Evolutionary conservation across 2,329 filamentous ascomycete genomes (phyloP), one percentile per base, ranked within the genome.

Genomic region (Diplodia scrobiculata): DNA sequence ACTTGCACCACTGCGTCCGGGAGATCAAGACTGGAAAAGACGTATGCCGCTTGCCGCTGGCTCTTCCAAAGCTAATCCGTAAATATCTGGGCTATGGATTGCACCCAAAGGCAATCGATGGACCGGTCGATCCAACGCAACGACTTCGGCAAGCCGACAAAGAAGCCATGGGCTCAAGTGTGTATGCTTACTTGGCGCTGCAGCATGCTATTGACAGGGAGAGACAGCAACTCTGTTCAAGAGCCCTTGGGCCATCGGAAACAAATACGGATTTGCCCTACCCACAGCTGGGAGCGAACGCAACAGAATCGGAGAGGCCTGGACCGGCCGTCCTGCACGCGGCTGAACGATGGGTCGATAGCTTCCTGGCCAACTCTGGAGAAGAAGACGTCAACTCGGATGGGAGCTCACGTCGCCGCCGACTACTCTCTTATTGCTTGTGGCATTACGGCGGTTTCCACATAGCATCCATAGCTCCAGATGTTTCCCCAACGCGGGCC

Each of bases 141-240:
- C 36, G 38, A n/a, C 38, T 45, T 45, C 38, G 10, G 25, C 10
- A 14, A 48, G 14, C 19, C 2, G 7, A 27, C 1, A 7, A 6
- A 32, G 13, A 14, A 27, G 14, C 21, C 38, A 32, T 48, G 7
- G 55, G 21, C 19, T 41, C 45, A 19, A 47, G 14, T 10, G 55
- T 41, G 14, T 60, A 60, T 11, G 55, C 55, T 6, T 47, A 25
- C 55, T 19, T 47, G 17, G 55, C 38, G n/a, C 55, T 60, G 6
- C 45, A 27, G 38, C 38, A 60, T 11, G 25, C 25, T 13, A 60
- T 60, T 25, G 17, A 47, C 4, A 25, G 2, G 25, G 2, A 45
- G 17, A 41, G 38, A 5, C 38, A 17, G 14, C 38, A 17, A 17
- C 2, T 17, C 38, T 41, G 6, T 17, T 41, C 38, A 13, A 13